Conservation (phyloP, 2,329 filamentous ascomycete genomes). For the Macroventuria anomochaeta region DNA sequence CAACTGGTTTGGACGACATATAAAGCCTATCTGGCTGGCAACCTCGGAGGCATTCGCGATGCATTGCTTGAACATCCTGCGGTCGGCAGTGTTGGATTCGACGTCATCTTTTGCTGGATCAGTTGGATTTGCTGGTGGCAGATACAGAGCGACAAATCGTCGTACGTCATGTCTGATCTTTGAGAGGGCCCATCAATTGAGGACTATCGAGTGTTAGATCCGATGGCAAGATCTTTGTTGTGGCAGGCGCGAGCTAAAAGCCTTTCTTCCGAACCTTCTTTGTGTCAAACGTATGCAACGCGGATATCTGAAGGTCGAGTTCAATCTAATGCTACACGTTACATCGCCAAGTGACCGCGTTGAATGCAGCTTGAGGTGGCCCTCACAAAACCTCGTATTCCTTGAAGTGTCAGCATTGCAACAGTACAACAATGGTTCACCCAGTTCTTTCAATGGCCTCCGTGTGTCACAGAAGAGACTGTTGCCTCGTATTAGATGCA, state of each 20-base stretch:
- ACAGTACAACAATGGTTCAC: background rate
- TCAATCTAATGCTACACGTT: no score
- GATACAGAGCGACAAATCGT: slow-evolving; percentile 16
- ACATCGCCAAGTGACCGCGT: no score
- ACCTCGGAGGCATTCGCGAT: slow-evolving; percentile 24
- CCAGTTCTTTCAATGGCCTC: background rate
- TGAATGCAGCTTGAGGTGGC: no score
- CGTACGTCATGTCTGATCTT: background rate
- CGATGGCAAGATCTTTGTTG: no score
- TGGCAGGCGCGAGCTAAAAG: no score
- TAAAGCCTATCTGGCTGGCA: slow-evolving; percentile 27
- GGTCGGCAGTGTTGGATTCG: slow-evolving; percentile 45
- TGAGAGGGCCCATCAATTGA: no score
- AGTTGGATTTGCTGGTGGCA: slow-evolving; percentile 43
- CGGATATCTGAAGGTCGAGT: no score
- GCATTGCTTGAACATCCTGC: slow-evolving; percentile 44
- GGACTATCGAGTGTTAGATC: no score
- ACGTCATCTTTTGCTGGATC: slow-evolving; percentile 48
- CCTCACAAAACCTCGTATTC: background rate
- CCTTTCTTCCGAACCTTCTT: no score
- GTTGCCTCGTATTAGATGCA: background rate
- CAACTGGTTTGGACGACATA: slow-evolving; percentile 18
- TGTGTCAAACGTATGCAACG: no score
- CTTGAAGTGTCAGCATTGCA: background rate
- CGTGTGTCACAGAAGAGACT: background rate